Conservation (phyloP, 495 filamentous ascomycete species). For the Aspergillus carlsbadensis region DNA sequence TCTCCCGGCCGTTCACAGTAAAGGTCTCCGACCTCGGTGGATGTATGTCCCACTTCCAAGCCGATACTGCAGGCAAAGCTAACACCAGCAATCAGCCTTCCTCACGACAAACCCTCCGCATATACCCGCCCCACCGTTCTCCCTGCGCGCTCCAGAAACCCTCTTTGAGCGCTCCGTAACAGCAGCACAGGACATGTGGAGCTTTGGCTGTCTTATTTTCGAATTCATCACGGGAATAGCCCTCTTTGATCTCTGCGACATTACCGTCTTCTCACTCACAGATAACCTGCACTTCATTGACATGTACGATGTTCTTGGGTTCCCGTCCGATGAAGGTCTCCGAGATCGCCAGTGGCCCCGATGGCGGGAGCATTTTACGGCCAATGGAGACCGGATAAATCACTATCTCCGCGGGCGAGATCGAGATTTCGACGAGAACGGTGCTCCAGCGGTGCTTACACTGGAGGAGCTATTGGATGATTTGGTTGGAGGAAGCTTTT, state of each 20-base stretch:
- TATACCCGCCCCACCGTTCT: conserved; percentile 27
- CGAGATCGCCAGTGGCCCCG: conserved; percentile 2
- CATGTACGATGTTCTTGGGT: conserved; percentile 23
- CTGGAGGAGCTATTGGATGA: background rate
- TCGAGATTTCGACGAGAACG: background rate
- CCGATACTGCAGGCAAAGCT: background rate
- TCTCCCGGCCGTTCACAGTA: conserved; percentile 25
- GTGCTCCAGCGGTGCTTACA: too few relatives aligned
- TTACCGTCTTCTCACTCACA: background rate
- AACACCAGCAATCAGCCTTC: conserved; percentile 25
- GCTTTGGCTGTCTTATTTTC: conserved; percentile 39
- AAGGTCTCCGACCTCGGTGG: conserved; percentile 40
- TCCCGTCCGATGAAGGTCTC: conserved; percentile 5
- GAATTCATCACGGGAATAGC: conserved; percentile 33
- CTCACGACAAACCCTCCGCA: conserved; percentile 25
- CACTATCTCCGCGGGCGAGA: background rate
- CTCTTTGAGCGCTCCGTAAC: conserved; percentile 26
- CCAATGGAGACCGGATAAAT: background rate
- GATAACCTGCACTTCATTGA: conserved; percentile 24
- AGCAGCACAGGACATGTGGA: conserved; percentile 39
- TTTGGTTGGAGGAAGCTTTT: background rate
- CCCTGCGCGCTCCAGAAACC: conserved; percentile 34
- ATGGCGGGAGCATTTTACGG: background rate
- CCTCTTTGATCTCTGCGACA: conserved; percentile 18
- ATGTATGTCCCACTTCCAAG: conserved; percentile 22